Evolutionary conservation across 495 filamentous ascomycete genomes (phyloP), one percentile per base, ranked within the genome.

Genomic region (Talaromyces proteolyticus): DNA sequence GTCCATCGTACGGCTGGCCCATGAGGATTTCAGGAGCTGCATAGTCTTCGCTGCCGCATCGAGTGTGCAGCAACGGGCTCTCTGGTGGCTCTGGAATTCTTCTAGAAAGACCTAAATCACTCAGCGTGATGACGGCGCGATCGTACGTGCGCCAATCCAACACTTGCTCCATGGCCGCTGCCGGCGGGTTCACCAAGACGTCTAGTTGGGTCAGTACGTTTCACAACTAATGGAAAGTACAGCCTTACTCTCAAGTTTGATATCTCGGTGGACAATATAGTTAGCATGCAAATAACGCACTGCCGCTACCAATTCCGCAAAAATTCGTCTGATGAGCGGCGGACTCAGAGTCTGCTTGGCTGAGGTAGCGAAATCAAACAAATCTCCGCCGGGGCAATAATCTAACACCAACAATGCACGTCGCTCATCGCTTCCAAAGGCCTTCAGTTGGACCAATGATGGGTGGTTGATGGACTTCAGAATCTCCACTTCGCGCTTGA

Each of bases 171-270:
- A 88, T 69, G 3, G 69, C 65, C 40, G 72, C 52, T 11, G 74
- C 73, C 0, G 88, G 78, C 46, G 93, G 70, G 60, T 95, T 96
- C 55, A 97, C 83, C 20, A 98, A 81, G 43, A 96, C 87, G 62
- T 98, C 91, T 96, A 58, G 18, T 3, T 20, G 6, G 21, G 53
- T 72, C 55, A 72, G 68, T 55, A 14, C 29, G 14, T 34, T 34
- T 4, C 14, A 34, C 44, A 72, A n/a, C n/a, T n/a, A n/a, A n/a
- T n/a, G n/a, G n/a, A n/a, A n/a, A n/a, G n/a, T n/a, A n/a, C n/a
- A n/a, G n/a, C n/a, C 87, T 69, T 75, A 95, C 91, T 98, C 70
- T 98, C 93, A 43, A 98, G 81, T 67, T 98, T 98, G 60, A 98
- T 94, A 67, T 98, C 93, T 21, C 93, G 82, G 61, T 98, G 93